Percentiles rank a stretch among this genome's conserved stretches.
Conservation (phyloP, 2,329 filamentous ascomycete species). For the Hymenoscyphus scutula region DNA sequence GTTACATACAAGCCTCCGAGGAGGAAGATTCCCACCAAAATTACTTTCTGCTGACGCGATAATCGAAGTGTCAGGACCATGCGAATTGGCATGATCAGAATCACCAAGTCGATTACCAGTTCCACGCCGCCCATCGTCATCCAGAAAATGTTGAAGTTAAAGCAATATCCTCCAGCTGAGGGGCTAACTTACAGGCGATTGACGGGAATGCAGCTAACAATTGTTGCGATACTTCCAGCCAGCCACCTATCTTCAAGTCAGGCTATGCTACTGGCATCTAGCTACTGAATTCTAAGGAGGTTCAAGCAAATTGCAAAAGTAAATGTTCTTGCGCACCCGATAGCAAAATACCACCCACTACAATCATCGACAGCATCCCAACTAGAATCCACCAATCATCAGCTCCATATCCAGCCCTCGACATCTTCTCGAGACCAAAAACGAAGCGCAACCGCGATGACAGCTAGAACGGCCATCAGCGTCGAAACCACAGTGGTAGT, state of each 20-base stretch:
- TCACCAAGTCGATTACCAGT: neutral
- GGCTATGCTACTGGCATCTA: neutral
- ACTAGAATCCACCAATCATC: slow-evolving; percentile 20
- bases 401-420: slow-evolving; percentile 10
- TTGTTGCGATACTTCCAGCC: neutral
- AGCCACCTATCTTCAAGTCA: slow-evolving; percentile 2
- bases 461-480: slow-evolving; percentile 8
- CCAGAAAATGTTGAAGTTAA: slow-evolving; percentile 8
- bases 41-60: slow-evolving; percentile 3
- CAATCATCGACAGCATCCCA: neutral
- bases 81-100: slow-evolving; percentile 4
- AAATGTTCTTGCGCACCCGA: neutral
- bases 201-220: slow-evolving; percentile 6
- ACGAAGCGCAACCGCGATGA: slow-evolving; percentile 12
- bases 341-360: neutral
- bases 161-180: slow-evolving; percentile 4
- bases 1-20: slow-evolving; percentile 11
- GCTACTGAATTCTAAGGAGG: neutral
- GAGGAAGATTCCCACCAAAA: slow-evolving; percentile 8
- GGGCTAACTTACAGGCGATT: slow-evolving; percentile 3
- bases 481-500: neutral
- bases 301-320: neutral
- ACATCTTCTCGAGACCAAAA: slow-evolving; percentile 12
- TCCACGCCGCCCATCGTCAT: slow-evolving; percentile 8
- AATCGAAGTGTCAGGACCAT: slow-evolving; percentile 4